A percentile compares a stretch with the other conserved stretches of the same genome.
These are phyloP conservation scores for Saccharomycopsis phalli DNA, from an alignment of 1,139 yeast species.

Conservation along the genomic window DNA sequence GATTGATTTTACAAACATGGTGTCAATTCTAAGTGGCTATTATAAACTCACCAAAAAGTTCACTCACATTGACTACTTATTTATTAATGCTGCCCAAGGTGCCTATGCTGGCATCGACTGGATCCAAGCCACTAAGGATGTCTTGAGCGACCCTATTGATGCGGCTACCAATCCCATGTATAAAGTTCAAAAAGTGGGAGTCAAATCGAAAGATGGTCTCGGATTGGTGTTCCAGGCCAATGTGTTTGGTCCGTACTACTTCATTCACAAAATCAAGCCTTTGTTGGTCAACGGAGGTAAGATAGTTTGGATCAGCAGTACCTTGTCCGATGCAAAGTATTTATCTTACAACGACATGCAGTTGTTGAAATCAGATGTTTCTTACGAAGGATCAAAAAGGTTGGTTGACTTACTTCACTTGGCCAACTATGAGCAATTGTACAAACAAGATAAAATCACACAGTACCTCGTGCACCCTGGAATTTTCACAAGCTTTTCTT, in stretches of 20 bases:
- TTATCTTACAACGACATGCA: conserved; percentile 70
- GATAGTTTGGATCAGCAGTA: conserved; percentile 77
- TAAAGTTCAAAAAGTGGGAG: conserved; percentile 72
- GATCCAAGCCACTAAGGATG: conserved; percentile 62
- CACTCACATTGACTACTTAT: conserved; percentile 61
- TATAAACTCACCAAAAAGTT: conserved; percentile 60
- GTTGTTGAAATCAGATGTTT: conserved; percentile 48
- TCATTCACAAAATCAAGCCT: conserved; percentile 52
- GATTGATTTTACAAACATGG: conserved; percentile 87
- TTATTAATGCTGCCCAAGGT: conserved; percentile 86
- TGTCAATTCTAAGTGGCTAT: conserved; percentile 67
- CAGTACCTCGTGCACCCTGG: conserved; percentile 92
- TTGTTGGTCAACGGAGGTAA: conserved; percentile 49
- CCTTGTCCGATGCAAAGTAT: conserved; percentile 66
- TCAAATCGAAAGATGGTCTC: conserved; percentile 59
- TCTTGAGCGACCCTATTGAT: conserved; percentile 53
- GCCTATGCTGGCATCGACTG: conserved; percentile 83
- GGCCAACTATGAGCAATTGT: conserved; percentile 49
- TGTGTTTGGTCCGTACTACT: conserved; percentile 88
- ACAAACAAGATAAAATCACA: conserved; percentile 40
- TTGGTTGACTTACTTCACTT: conserved; percentile 74
- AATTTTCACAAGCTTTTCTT: conserved; percentile 77
- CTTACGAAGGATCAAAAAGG: conserved; percentile 92
- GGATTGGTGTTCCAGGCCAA: conserved; percentile 92
- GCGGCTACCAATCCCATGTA: conserved; percentile 83